Evolutionary conservation across 2,329 filamentous ascomycete species (phyloP).

Genomic region (Fusarium sp.): DNA sequence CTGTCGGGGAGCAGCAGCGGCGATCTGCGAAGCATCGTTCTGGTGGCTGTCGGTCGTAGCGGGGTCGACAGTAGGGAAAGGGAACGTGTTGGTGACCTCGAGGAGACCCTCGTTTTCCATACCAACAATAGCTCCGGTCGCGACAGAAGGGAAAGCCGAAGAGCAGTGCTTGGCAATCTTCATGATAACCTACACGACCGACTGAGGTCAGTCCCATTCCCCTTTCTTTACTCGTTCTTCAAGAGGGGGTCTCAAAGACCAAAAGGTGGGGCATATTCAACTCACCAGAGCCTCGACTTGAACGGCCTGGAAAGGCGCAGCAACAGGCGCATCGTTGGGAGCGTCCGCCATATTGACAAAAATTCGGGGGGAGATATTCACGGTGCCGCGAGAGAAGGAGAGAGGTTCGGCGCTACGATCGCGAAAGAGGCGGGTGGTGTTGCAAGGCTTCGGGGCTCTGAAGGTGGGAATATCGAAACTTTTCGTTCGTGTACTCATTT

Average conservation of each 20-base stretch:
- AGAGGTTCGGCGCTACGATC: conserved; percentile 41
- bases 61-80: conserved; percentile 86
- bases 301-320: conserved; percentile 79
- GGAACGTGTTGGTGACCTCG: conserved; percentile 94
- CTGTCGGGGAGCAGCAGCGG: conserved; percentile 88
- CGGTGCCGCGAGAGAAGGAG: conserved; percentile 35
- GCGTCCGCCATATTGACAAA: conserved; percentile 65
- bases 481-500: conserved; percentile 52
- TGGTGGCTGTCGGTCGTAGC: conserved; percentile 76
- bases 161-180: conserved; percentile 98
- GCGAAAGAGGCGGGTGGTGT: conserved; percentile 41
- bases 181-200: conserved; percentile 78
- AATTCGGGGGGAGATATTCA: conserved; percentile 36
- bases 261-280: conserved; percentile 49
- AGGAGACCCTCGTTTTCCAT: conserved; percentile 86
- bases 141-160: conserved; percentile 84
- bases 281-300: conserved; percentile 94
- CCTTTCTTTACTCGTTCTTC: conserved; percentile 30
- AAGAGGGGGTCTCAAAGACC: conserved; percentile 32
- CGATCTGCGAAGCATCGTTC: conserved; percentile 77
- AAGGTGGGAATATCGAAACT: conserved; percentile 54
- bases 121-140: conserved; percentile 90
- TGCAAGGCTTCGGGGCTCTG: conserved; percentile 41
- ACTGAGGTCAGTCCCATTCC: conserved; percentile 29
- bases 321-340: conserved; percentile 60